These are phyloP conservation scores for Chaetomiaceae sp. DNA, from an alignment of 2,329 filamentous ascomycete species.

Conservation along the genomic window DNA sequence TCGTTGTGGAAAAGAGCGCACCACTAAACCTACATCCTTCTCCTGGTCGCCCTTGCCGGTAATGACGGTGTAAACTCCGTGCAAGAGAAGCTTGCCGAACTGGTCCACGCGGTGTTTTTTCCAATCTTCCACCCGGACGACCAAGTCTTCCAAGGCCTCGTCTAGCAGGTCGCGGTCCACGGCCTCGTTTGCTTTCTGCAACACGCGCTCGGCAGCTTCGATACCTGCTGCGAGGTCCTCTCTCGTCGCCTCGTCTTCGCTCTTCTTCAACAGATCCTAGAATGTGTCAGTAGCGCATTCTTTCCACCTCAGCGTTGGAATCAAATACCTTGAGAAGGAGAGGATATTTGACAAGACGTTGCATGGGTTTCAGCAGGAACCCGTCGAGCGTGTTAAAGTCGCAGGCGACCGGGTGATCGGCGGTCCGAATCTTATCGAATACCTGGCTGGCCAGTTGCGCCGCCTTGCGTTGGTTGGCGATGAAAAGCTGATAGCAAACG, in stretches of 20 bases:
- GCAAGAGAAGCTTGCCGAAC: conserved; percentile 84
- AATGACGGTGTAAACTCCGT: conserved; percentile 85
- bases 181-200: conserved; percentile 82
- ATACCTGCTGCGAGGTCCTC: conserved; percentile 71
- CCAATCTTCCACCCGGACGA: conserved; percentile 87
- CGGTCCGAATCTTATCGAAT: conserved; percentile 77
- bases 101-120: conserved; percentile 84
- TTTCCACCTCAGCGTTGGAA: too few relatives aligned
- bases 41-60: conserved; percentile 82
- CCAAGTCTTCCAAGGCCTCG: conserved; percentile 77
- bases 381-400: conserved; percentile 84
- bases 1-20: background rate
- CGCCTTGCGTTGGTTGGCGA: conserved; percentile 90
- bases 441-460: conserved; percentile 76
- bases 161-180: conserved; percentile 81
- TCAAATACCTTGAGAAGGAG: conserved; percentile 77
- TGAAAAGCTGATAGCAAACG: conserved; percentile 86
- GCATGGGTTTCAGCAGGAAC: conserved; percentile 94
- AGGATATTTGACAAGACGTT: conserved; percentile 90
- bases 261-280: conserved; percentile 81
- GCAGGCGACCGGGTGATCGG: conserved; percentile 72
- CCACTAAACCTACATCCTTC: conserved; percentile 62
- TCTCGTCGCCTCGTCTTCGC: conserved; percentile 64
- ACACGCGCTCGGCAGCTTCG: conserved; percentile 71
- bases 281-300: conserved; percentile 23